These are phyloP conservation scores for Pistacia vera DNA, from an alignment of 345 rosid species.

Conservation along the genomic window DNA sequence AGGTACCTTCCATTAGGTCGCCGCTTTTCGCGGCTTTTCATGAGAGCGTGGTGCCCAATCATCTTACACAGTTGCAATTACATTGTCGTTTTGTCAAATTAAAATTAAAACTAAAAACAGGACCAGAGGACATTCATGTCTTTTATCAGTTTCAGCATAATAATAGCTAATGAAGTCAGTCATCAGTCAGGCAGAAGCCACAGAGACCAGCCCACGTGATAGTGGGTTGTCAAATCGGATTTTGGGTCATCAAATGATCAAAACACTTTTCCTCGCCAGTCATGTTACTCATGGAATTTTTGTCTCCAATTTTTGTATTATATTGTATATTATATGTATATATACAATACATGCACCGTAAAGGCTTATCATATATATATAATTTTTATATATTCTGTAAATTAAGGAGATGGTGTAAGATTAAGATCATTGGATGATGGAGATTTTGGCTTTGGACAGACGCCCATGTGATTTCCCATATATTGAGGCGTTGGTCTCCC, in stretches of 20 bases:
- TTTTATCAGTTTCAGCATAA: background rate
- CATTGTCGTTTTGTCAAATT: slow-evolving; percentile 5
- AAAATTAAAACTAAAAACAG: background rate
- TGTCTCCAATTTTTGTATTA: slow-evolving; percentile 23
- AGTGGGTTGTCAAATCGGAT: slow-evolving; percentile 27
- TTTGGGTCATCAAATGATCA: background rate
- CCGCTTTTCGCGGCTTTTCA: slow-evolving; percentile 34
- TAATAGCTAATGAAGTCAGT: background rate
- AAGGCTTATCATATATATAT: background rate
- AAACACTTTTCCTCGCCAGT: background rate
- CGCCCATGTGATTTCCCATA: background rate
- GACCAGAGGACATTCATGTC: background rate
- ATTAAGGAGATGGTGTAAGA: background rate
- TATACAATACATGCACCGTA: background rate
- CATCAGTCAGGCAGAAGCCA: background rate
- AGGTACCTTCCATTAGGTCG: background rate
- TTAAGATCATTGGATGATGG: background rate
- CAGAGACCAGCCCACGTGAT: slow-evolving; percentile 35
- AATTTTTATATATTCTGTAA: too few relatives aligned
- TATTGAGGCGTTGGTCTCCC: background rate
- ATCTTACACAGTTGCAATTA: background rate
- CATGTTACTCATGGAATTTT: slow-evolving; percentile 37
- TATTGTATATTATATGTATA: background rate
- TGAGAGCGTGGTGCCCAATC: slow-evolving; percentile 3
- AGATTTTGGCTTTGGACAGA: background rate